phyloP scores from a whole-genome alignment of 257 asterid genomes.

The Solanum etuberosum region DNA sequence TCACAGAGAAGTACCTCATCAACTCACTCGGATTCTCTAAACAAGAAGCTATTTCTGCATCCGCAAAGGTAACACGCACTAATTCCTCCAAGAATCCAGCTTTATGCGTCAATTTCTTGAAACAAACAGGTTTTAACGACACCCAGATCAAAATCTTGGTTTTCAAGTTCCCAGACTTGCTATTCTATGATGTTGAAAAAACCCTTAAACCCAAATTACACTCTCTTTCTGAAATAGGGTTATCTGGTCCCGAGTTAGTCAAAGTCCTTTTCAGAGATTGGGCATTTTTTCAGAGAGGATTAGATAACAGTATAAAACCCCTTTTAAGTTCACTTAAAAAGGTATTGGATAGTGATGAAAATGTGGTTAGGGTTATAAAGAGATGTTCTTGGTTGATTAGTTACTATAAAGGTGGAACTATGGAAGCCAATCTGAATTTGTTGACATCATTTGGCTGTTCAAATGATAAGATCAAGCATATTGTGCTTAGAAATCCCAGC shows the following conservation, averaged over 20 bases:
- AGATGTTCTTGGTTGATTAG: not conserved
- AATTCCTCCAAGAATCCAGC: not conserved
- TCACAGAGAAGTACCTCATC: not conserved
- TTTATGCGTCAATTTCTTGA: not conserved
- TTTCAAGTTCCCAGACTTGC: not conserved
- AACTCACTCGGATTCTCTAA: not conserved
- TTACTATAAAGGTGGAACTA: not conserved
- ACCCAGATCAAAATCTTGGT: not conserved
- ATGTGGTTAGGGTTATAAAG: not conserved
- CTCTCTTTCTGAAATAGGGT: not conserved
- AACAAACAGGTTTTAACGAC: not conserved
- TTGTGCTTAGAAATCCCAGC: not conserved
- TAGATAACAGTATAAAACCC: not conserved
- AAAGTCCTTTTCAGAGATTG: not conserved
- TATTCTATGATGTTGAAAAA: constrained; percentile 1
- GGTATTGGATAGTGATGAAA: constrained; percentile 2
- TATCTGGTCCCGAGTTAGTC: not conserved
- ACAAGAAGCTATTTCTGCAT: not conserved
- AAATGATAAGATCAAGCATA: not conserved
- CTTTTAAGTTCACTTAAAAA: not conserved
- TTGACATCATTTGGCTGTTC: not conserved
- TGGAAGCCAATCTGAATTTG: not conserved
- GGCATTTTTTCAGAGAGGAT: not conserved
- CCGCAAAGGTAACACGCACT: not conserved
- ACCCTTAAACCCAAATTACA: constrained; percentile 8